Evolutionary conservation across 257 asterid genomes (phyloP).

Genomic region (Nicotiana knightiana): DNA sequence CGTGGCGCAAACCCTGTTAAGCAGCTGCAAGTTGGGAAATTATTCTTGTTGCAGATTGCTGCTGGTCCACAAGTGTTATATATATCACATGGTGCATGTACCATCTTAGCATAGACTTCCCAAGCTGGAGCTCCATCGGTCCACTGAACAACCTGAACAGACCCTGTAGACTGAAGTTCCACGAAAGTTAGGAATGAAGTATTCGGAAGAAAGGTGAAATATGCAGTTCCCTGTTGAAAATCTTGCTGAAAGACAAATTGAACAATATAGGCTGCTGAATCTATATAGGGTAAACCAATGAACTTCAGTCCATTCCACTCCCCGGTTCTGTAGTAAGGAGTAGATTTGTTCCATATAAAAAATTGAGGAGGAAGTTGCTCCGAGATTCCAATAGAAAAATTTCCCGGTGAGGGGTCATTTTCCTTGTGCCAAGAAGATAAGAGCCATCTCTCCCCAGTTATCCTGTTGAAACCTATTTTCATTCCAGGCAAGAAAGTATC

Average conservation of each 20-base stretch:
- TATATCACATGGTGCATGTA: slow-evolving; percentile 9
- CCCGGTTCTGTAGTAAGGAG: slow-evolving; percentile 22
- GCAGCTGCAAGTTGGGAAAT: slow-evolving; percentile 17
- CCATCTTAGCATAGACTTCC: background rate
- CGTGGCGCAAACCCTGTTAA: slow-evolving; percentile 23
- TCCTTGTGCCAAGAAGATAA: slow-evolving; percentile 19
- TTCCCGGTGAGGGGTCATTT: slow-evolving; percentile 22
- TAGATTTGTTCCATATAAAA: slow-evolving; percentile 14
- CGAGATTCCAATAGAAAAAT: slow-evolving; percentile 13
- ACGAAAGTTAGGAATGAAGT: slow-evolving; percentile 3
- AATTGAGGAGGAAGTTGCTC: slow-evolving; percentile 18
- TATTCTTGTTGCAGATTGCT: slow-evolving; percentile 13
- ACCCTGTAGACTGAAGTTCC: slow-evolving; percentile 13
- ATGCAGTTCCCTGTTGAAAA: slow-evolving; percentile 10
- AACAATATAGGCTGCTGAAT: slow-evolving; percentile 2
- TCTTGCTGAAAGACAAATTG: slow-evolving; percentile 8
- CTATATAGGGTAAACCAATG: slow-evolving; percentile 3
- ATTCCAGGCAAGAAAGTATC: slow-evolving; percentile 16
- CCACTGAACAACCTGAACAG: slow-evolving; percentile 1
- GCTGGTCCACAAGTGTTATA: slow-evolving; percentile 29
- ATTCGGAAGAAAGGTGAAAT: slow-evolving; percentile 7
- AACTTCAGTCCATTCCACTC: slow-evolving; percentile 28
- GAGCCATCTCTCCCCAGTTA: slow-evolving; percentile 6
- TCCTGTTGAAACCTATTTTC: slow-evolving; percentile 12
- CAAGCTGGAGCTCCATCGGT: background rate